These are phyloP conservation scores for Hypoxylon crocopeplum DNA, from an alignment of 495 filamentous ascomycete genomes.

Conservation along the genomic window DNA sequence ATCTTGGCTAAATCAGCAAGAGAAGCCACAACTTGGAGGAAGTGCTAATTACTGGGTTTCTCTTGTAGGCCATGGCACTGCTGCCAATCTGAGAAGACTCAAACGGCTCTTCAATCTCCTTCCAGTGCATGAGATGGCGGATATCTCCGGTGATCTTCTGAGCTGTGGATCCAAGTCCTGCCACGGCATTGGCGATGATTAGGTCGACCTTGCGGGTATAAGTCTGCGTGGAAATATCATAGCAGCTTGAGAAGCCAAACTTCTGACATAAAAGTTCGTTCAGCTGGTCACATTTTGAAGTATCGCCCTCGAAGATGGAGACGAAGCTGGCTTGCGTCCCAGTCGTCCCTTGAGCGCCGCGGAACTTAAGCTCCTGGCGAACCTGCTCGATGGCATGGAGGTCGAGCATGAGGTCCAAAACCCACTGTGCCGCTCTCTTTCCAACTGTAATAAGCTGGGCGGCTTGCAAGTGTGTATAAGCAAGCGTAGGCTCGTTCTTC, in stretches of 20 bases:
- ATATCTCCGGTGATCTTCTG: constrained; percentile 76
- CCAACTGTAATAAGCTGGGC: constrained; percentile 81
- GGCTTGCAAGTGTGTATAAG: constrained; percentile 64
- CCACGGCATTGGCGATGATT: constrained; percentile 78
- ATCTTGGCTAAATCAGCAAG: constrained; percentile 49
- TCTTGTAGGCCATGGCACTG: constrained; percentile 80
- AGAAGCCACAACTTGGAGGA: not conserved
- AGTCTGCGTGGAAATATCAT: constrained; percentile 51
- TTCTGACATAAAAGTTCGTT: constrained; percentile 83
- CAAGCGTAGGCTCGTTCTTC: constrained; percentile 68
- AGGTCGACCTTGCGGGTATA: constrained; percentile 83
- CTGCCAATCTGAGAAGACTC: constrained; percentile 76
- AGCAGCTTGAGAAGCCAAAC: constrained; percentile 78
- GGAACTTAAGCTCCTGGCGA: constrained; percentile 77
- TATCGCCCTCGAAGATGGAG: constrained; percentile 75
- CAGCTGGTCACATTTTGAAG: constrained; percentile 76
- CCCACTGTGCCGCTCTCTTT: constrained; percentile 77
- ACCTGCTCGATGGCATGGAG: constrained; percentile 80
- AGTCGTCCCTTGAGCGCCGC: constrained; percentile 72
- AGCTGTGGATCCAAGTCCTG: constrained; percentile 82
- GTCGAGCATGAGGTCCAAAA: constrained; percentile 88
- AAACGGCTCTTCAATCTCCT: constrained; percentile 90
- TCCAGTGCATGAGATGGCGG: constrained; percentile 70
- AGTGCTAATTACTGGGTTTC: constrained; percentile 57
- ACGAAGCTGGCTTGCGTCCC: constrained; percentile 75